Conservation (phyloP, 2,329 filamentous ascomycete species). For the Xylaria sp. region DNA sequence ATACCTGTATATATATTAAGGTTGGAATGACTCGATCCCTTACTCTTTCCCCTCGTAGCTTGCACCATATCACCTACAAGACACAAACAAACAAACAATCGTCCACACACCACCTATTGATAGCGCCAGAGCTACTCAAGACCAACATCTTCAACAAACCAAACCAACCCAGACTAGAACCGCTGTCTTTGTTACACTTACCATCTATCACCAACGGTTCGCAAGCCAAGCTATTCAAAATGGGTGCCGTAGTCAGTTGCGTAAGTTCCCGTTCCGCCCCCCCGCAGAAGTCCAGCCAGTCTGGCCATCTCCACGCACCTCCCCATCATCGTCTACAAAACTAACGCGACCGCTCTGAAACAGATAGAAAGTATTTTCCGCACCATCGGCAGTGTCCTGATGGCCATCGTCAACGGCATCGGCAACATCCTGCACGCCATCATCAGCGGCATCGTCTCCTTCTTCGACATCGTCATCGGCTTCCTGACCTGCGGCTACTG, state of each 20-base stretch:
- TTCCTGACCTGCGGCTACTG: slow-evolving; percentile 69
- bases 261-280: slow-evolving; percentile 63
- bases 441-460: slow-evolving; percentile 72
- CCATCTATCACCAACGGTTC: background rate
- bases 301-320: background rate
- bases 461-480: slow-evolving; percentile 74
- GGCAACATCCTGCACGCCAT: slow-evolving; percentile 73
- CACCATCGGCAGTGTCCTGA: slow-evolving; percentile 73
- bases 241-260: slow-evolving; percentile 87
- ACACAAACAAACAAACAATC: slow-evolving; percentile 15
- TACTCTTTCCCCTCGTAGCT: background rate
- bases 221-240: slow-evolving; percentile 55
- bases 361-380: slow-evolving; percentile 70
- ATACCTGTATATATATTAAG: slow-evolving; percentile 17
- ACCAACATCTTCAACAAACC: slow-evolving; percentile 14
- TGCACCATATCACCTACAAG: slow-evolving; percentile 15
- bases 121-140: slow-evolving; percentile 8
- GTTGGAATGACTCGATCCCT: slow-evolving; percentile 20
- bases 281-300: background rate
- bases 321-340: background rate
- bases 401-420: slow-evolving; percentile 75
- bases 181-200: slow-evolving; percentile 20
- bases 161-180: slow-evolving; percentile 21
- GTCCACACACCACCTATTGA: slow-evolving; percentile 12
- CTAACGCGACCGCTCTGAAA: slow-evolving; percentile 33